Evolutionary conservation across 2,329 filamentous ascomycete species (phyloP), one percentile per base, ranked within the genome.

Genomic region (Aspergillus arachidicola): DNA sequence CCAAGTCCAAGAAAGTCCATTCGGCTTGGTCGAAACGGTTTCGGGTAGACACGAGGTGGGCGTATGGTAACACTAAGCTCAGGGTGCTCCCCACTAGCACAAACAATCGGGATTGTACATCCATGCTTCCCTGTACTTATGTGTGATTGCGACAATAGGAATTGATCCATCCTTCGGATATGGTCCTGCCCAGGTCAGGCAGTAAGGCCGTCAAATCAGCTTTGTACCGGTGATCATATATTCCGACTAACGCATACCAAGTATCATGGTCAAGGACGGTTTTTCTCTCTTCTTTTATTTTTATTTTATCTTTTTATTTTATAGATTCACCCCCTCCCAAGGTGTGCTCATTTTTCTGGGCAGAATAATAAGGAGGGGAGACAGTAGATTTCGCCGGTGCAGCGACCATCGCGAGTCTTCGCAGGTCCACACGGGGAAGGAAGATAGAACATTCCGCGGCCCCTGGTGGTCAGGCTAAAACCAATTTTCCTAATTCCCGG

Each of bases 31-130:
- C 34, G 32, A 46, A 61, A 65, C 48, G 46, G 64, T 69, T 65
- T 70, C 65, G 68, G 65, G 66, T 68, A 64, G 61, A 68, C 63
- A 67, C 66, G 61, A 69, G 62, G 63, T 64, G 63, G 64, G 59
- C 45, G 63, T 51, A 61, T 51, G 51, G 59, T 14, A 56, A 61
- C 53, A 60, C 64, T 60, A 65, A 87, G 51, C 57, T 64, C 56
- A 61, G 59, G 56, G 59, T 54, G 54, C 57, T 43, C 61, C 57
- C 60, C 64, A 65, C 59, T 54, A 32, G 2, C 51, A 51, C 54
- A 63, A 23, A 57, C 26, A 50, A 38, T 34, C 51, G 45, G 53
- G 26, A 61, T 54, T 58, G 30, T 21, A 19, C 21, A 36, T 38
- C 30, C 30, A 34, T 45, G 41, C 34, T 23, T 46, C 28, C 19